These are phyloP conservation scores for Tricholoma furcatifolium DNA, from an alignment of 768 basidiomycete genomes.

Conservation along the genomic window DNA sequence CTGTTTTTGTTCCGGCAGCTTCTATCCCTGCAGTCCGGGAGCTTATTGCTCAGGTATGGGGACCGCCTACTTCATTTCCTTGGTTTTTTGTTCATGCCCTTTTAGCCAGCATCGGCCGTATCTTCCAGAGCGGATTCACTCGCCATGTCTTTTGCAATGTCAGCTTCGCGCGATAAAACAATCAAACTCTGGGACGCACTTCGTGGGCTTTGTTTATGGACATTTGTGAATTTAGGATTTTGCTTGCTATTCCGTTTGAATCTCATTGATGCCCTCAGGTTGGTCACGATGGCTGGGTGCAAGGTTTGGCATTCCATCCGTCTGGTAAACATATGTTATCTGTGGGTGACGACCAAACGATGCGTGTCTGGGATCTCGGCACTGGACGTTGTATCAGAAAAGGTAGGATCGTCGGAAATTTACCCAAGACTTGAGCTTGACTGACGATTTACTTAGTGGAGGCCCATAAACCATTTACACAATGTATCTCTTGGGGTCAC, in stretches of 20 bases:
- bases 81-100: neutral
- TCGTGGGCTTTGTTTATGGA: constrained; percentile 62
- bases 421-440: constrained; percentile 17
- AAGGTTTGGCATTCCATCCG: constrained; percentile 70
- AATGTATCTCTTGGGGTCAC: constrained; percentile 14
- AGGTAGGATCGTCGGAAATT: constrained; percentile 62
- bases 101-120: constrained; percentile 5
- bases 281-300: constrained; percentile 74
- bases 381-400: constrained; percentile 68
- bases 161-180: constrained; percentile 71
- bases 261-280: constrained; percentile 11
- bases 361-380: constrained; percentile 69
- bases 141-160: constrained; percentile 50
- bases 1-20: constrained; percentile 61
- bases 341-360: constrained; percentile 40
- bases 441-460: constrained; percentile 3
- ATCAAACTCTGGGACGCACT: constrained; percentile 74
- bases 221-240: constrained; percentile 42
- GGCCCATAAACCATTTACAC: constrained; percentile 12
- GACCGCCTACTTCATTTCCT: neutral
- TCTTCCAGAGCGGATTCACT: constrained; percentile 6
- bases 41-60: constrained; percentile 39
- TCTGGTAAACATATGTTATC: constrained; percentile 69
- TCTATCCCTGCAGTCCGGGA: constrained; percentile 61
- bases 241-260: neutral